Base-by-base conservation (phyloP, 1,139 yeast genomes). In the Kodamaea plutei region DNA sequence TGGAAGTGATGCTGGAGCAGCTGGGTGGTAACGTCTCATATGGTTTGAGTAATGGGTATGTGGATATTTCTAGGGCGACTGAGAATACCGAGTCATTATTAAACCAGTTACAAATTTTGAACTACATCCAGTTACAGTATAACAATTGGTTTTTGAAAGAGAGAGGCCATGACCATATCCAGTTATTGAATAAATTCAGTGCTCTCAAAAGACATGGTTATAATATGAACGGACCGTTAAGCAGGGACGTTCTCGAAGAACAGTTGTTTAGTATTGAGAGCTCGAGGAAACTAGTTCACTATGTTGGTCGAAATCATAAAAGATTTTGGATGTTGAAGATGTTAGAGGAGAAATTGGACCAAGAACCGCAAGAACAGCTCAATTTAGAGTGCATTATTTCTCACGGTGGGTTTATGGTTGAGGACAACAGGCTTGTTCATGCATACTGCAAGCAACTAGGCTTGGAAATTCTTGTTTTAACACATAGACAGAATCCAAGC, bases 371-470 rank as follows among this genome's bases (percentile, higher is more conserved):
- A 17, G 20, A 17, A 9, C 7, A 7, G 7, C 13, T 21, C 4
- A 4, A 37, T 3, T 52, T 47, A 36, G 54, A 50, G 13, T 59
- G 66, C 36, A 39, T 56, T 8, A 34, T 62, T 3, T 61, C 68
- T 1, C 39, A 44, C 20, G 36, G 44, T 5, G 65, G 63, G 1
- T 33, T 35, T 17, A 26, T 40, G 1, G 43, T 36, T 1, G 21
- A 38, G 2, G 34, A 37, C 6, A 39, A 37, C 15, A 39, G 39
- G 8, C 16, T 54, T 2, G 41, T 50, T 6, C 44, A 30, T 23
- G 76, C 62, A 0, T 73, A 59, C 41, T 72, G 79, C 40, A 37
- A 50, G 30, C 69, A 70, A n/a, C 44, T 69, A 31, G 72, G 63
- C n/a, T 41, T 72, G 7, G 70, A 65, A 33, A 68, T 73, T n/a